phyloP scores from a whole-genome alignment of 2,329 filamentous ascomycete genomes.

The Plectosphaerella cucumerina region DNA sequence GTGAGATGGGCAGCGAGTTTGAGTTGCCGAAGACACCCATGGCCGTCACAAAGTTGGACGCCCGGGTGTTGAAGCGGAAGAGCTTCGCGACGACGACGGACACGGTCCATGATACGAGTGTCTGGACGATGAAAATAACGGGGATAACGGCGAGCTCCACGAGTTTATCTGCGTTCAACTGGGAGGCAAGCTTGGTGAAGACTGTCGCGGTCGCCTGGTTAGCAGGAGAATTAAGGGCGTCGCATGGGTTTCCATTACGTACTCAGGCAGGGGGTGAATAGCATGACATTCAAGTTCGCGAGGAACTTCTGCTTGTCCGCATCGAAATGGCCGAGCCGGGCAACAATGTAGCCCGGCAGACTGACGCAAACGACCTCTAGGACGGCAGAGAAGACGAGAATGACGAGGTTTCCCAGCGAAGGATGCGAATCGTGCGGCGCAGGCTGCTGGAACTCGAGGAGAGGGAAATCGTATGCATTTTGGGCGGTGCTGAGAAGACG shows the following conservation, averaged over 20 bases:
- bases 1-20: slow-evolving; percentile 93
- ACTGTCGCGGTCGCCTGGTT: slow-evolving; percentile 46
- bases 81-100: slow-evolving; percentile 66
- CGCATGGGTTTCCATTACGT: slow-evolving; percentile 31
- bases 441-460: slow-evolving; percentile 31
- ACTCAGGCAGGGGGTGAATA: slow-evolving; percentile 97
- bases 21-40: slow-evolving; percentile 99
- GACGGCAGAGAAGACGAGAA: slow-evolving; percentile 92
- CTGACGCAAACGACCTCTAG: slow-evolving; percentile 94
- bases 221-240: slow-evolving; percentile 5
- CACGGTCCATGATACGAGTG: slow-evolving; percentile 77
- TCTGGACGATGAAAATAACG: slow-evolving; percentile 88
- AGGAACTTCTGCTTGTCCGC: slow-evolving; percentile 95
- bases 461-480: slow-evolving; percentile 35
- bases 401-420: slow-evolving; percentile 62
- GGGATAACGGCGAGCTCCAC: slow-evolving; percentile 89
- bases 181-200: slow-evolving; percentile 93
- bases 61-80: slow-evolving; percentile 79
- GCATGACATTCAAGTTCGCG: slow-evolving; percentile 90
- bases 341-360: slow-evolving; percentile 89
- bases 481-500: slow-evolving; percentile 34
- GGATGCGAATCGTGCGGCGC: slow-evolving; percentile 53
- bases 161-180: slow-evolving; percentile 87
- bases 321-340: slow-evolving; percentile 86
- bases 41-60: slow-evolving; percentile 90